phyloP scores from a whole-genome alignment of 768 basidiomycete species.

The Boletus vinaceobasis region DNA sequence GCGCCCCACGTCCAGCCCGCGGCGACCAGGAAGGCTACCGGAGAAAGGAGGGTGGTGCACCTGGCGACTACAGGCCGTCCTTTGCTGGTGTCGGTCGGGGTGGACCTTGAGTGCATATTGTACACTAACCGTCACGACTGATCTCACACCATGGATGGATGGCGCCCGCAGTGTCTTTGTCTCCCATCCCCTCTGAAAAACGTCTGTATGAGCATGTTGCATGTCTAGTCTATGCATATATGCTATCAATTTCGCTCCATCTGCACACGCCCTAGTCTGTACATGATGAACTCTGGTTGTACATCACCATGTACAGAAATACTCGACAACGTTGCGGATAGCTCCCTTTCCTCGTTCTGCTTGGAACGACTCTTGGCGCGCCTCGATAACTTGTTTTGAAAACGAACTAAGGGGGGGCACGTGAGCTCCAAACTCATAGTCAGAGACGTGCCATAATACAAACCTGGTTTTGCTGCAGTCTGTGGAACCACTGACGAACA shows the following conservation, averaged over 20 bases:
- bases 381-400: constrained; percentile 50
- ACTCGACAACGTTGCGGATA: constrained; percentile 42
- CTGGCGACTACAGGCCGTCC: constrained; percentile 85
- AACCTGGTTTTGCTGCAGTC: constrained; percentile 50
- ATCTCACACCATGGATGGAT: background rate
- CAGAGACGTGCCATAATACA: background rate
- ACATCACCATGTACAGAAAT: constrained; percentile 37
- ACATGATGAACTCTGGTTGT: background rate
- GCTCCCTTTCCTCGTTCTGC: background rate
- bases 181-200: constrained; percentile 12
- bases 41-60: constrained; percentile 83
- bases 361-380: constrained; percentile 30
- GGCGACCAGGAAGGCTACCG: constrained; percentile 88
- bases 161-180: background rate
- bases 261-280: background rate
- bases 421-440: background rate
- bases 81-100: constrained; percentile 90
- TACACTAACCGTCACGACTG: background rate
- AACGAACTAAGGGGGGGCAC: constrained; percentile 38
- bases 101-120: constrained; percentile 61
- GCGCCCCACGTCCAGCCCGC: constrained; percentile 85
- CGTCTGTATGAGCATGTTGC: constrained; percentile 27
- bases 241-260: constrained; percentile 6
- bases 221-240: constrained; percentile 29
- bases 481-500: constrained; percentile 49